Base-by-base conservation (phyloP, 2,329 filamentous ascomycete species). In the Colletotrichum godetiae region DNA sequence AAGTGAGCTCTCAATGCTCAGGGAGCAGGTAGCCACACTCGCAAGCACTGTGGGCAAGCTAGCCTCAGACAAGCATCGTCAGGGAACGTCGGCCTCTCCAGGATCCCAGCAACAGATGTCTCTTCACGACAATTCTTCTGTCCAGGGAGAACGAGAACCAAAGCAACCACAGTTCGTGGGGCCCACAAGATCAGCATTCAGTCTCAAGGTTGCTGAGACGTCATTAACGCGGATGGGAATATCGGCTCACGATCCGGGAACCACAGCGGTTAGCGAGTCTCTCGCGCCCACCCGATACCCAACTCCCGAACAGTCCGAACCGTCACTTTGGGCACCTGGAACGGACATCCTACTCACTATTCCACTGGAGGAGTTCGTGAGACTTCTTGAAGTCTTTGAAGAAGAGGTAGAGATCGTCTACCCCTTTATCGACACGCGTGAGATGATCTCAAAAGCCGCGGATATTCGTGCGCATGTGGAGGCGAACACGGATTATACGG, bases 351-450 rank as follows among this genome's bases (percentile, higher is more conserved):
- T 74, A 2, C 72, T 74, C 4, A 62, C 72, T 0, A 58, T 74
- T 29, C 31, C 68, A 0, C 63, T 76, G 0, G 74, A 73, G 0
- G 81, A 83, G 11, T 55, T 82, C 0, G 72, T 76, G 0, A 75
- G 81, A 27, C 78, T 84, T 49, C 75, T 83, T n/a, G 76, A 79
- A 15, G 79, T 82, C 12, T 85, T 82, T 37, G 79, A 82, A 27
- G 83, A 85, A 57, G 83, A 84, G 67, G 80, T 84, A 24, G 83
- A 84, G 24, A 78, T 78, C 0, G 78, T 83, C 0, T 82, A 83
- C 59, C 81, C 82, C 0, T 83, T 81, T 52, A 76, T 80, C 2
- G 79, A 82, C 15, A 81, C 77, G 0, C 74, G 74, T 6, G 77
- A 80, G 8, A 77, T 82, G 3, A 75, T 78, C 0, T 68, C 75